Evolutionary conservation across 1,284 basidiomycete species (phyloP).

Genomic region (Cutaneotrichosporon daszewskae): DNA sequence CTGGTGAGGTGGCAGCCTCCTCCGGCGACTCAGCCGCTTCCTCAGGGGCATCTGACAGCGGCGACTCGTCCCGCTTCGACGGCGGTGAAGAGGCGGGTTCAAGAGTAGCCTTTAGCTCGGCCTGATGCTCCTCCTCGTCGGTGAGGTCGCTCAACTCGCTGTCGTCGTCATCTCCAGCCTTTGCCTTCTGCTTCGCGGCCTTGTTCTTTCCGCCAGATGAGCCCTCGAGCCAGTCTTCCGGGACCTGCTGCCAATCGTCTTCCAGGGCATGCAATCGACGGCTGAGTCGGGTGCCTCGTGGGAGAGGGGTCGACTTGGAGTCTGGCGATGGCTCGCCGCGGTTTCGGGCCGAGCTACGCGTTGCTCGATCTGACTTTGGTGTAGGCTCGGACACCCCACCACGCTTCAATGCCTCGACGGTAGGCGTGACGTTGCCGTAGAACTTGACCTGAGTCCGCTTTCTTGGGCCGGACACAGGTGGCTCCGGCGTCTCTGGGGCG

Average conservation of each 20-base stretch:
- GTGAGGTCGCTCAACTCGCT: conserved; percentile 45
- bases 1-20: too few species aligned
- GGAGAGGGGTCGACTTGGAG: conserved; percentile 20
- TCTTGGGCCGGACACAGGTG: conserved; percentile 23
- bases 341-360: conserved; percentile 8
- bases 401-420: conserved; percentile 32
- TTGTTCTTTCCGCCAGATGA: conserved; percentile 6
- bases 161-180: conserved; percentile 24
- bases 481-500: background rate
- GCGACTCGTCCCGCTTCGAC: conserved; percentile 6
- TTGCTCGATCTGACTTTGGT: conserved; percentile 15
- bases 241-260: conserved; percentile 48
- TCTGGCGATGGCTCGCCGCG: background rate
- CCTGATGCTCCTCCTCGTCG: conserved; percentile 37
- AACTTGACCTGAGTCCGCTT: conserved; percentile 33
- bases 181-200: conserved; percentile 8
- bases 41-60: conserved; percentile 10
- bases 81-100: background rate
- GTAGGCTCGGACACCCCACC: conserved; percentile 12
- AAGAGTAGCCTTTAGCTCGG: conserved; percentile 10
- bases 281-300: conserved; percentile 33
- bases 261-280: conserved; percentile 29
- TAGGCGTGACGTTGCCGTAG: conserved; percentile 38
- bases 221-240: conserved; percentile 40
- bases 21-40: too few species aligned